Base-by-base conservation (phyloP, 1,139 yeast species). In the Debaryomyces nepalensis region DNA sequence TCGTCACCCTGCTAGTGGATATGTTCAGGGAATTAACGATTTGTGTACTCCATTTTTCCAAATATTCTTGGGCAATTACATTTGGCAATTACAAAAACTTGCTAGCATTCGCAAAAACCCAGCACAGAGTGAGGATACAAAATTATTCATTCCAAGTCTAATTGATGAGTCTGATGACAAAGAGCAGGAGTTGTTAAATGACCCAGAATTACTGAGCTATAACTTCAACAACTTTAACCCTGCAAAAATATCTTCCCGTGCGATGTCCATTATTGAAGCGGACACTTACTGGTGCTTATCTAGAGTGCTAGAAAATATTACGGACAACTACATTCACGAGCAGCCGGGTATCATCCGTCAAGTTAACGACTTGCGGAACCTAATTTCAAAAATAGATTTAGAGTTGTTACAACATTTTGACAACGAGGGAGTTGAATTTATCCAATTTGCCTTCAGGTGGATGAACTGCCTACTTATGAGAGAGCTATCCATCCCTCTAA, bases 11-110 rank as follows among this genome's bases (percentile, higher is more conserved):
- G 97, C 98, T 3, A 84, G 95, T 58, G 99, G 99, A 3, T 93
- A 93, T 63, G 99, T 93, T n/a, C 99, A 93, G 65, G 99, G 99
- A 20, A 95, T 93, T 44, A 93, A 93, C 61, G 99, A 93, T 63
- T 73, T 93, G 43, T 90, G 85, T 12, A 93, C 98, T 0, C 99
- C 99, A 1, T 90, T 95, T 61, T 91, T 79, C 63, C 97, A 93
- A 62, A 84, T 93, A 0, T 93, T 93, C 58, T 64, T 95, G 40
- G 74, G 82, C 3, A 83, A 84, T 47, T 91, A 91, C 59, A 54
- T 84, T 32, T 68, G 75, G 76, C 77, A 71, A 50, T 51, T 73
- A 19, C 76, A 72, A 45, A 47, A 61, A 30, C 52, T 52, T 16
- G 54, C 52, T 37, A 51, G 50, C 4, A 47, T 44, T 12, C 46